Evolutionary conservation across 2,329 filamentous ascomycete genomes (phyloP).

Genomic region (Aureobasidium melanogenum): DNA sequence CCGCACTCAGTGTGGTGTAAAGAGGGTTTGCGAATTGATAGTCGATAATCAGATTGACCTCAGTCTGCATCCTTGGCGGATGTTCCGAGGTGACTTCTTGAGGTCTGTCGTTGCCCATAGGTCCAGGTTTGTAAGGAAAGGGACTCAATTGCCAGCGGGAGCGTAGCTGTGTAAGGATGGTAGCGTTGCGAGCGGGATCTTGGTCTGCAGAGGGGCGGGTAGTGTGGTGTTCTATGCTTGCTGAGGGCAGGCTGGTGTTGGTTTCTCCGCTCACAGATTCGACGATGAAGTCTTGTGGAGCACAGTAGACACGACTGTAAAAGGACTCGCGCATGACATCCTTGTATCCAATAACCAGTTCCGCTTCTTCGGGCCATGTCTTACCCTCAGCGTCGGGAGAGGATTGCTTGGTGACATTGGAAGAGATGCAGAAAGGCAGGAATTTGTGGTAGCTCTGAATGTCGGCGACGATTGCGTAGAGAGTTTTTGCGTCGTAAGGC

Average conservation of each 20-base stretch:
- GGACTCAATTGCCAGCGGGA: constrained; percentile 61
- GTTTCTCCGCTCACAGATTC: constrained; percentile 64
- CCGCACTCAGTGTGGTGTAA: constrained; percentile 71
- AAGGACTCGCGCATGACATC: constrained; percentile 75
- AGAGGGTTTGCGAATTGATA: constrained; percentile 86
- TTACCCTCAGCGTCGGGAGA: constrained; percentile 40
- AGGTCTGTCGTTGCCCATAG: constrained; percentile 17
- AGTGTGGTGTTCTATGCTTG: constrained; percentile 35
- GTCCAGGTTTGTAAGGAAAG: constrained; percentile 35
- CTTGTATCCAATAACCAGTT: constrained; percentile 78
- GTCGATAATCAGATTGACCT: constrained; percentile 66
- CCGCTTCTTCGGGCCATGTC: constrained; percentile 63
- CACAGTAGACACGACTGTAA: constrained; percentile 68
- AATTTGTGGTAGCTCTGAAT: constrained; percentile 76
- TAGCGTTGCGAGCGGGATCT: constrained; percentile 25
- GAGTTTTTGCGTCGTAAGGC: constrained; percentile 58
- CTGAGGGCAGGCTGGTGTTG: constrained; percentile 34
- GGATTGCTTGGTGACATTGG: constrained; percentile 69
- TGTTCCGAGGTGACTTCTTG: constrained; percentile 35
- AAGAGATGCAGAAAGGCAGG: constrained; percentile 81
- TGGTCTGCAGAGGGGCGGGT: constrained; percentile 27
- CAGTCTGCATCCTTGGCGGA: constrained; percentile 46
- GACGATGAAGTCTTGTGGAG: constrained; percentile 56
- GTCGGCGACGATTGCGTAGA: constrained; percentile 84
- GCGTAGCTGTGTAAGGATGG: constrained; percentile 57